phyloP scores from a whole-genome alignment of 257 asterid genomes.

The Striga asiatica region DNA sequence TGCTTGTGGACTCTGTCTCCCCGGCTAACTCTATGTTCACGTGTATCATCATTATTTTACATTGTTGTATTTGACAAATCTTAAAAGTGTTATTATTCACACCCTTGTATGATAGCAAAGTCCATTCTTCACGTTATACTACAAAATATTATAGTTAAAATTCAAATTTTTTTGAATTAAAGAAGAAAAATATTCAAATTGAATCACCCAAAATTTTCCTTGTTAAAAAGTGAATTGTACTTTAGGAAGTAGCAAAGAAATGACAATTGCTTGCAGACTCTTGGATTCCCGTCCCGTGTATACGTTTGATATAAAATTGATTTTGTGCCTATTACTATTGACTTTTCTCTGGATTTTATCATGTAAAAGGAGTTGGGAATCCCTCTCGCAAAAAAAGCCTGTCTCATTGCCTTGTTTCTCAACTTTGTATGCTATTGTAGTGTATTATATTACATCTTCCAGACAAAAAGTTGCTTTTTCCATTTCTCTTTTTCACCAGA shows the following conservation, averaged over 20 bases:
- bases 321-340: neutral
- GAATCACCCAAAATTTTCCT: neutral
- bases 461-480: slow-evolving; percentile 13
- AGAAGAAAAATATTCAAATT: no score
- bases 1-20: no score
- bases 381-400: neutral
- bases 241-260: neutral
- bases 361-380: slow-evolving; percentile 1
- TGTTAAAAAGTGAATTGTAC: no score
- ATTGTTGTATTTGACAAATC: no score
- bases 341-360: neutral
- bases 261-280: slow-evolving; percentile 9
- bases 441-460: neutral
- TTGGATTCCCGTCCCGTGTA: slow-evolving; percentile 17
- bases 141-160: no score
- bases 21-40: no score
- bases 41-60: no score
- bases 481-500: neutral
- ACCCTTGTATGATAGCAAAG: no score
- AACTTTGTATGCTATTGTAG: neutral
- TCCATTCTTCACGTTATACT: no score
- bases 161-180: no score
- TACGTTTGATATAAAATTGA: neutral
- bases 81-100: no score
- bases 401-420: neutral